Base-by-base conservation (phyloP, 2,329 filamentous ascomycete species). In the Capronia coronata region DNA sequence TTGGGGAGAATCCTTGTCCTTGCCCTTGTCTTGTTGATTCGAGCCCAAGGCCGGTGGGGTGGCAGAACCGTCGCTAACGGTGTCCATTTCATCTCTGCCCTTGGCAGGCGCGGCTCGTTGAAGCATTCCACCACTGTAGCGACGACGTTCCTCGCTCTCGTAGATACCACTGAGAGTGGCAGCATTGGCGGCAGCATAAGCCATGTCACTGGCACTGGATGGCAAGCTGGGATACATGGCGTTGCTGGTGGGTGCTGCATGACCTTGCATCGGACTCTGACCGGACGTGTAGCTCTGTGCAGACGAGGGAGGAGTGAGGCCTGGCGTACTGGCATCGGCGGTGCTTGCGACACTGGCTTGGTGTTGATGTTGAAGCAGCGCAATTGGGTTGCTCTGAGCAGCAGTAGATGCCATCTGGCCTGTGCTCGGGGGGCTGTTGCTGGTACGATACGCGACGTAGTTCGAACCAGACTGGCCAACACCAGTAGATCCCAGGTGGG, bases 391-490 rank as follows among this genome's bases (percentile, higher is more conserved):
- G 63, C 65, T 30, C 61, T 66, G 57, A 66, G 49, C 64, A 62
- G 71, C 71, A 63, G 62, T 63, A 10, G 69, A 63, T 25, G 68
- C 65, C 49, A 72, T 58, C 57, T 71, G 66, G 39, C 65, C 64
- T 43, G 62, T 43, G 52, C 70, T 70, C 50, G 79, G 78, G 44
- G 78, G 80, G 63, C 80, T 70, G 59, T 76, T 80, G 51, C 46
- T 53, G 7, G 75, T 71, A 45, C 78, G 75, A 64, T 77, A 78
- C 56, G 66, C 68, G 14, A 80, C 70, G 62, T 85, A 83, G 64
- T 88, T 84, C 13, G 79, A 72, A 52, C 82, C 83, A 43, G 86
- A 81, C 55, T 89, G 81, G 61, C 86, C 85, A 51, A 94, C 79
- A 50, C 87, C 86, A 37, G 85, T 84, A 3, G 19, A n/a, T 2